Evolutionary conservation across 768 basidiomycete genomes (phyloP).

Genomic region (Kwoniella sp.): DNA sequence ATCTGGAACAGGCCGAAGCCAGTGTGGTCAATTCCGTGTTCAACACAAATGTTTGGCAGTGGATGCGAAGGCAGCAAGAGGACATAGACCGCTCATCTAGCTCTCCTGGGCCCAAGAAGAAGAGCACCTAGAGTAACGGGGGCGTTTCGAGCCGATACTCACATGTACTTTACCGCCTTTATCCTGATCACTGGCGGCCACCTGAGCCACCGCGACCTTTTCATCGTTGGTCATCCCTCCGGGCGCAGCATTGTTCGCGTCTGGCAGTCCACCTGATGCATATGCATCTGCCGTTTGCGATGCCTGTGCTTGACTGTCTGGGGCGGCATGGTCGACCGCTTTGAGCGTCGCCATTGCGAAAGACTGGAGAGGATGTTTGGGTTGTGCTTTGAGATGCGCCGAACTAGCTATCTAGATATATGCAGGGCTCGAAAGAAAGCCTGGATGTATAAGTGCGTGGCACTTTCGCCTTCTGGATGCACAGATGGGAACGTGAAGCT

Average conservation of each 20-base stretch:
- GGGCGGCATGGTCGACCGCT: slow-evolving; percentile 26
- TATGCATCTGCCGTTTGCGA: slow-evolving; percentile 1
- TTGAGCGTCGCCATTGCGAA: slow-evolving; percentile 20
- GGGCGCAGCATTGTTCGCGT: slow-evolving; percentile 10
- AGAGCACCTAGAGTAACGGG: not conserved
- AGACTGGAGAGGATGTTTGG: too few relatives aligned
- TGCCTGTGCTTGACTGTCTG: slow-evolving; percentile 5
- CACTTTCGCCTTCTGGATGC: too few relatives aligned
- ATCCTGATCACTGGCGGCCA: slow-evolving; percentile 28
- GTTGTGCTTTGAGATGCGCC: too few relatives aligned
- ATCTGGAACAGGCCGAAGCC: slow-evolving; percentile 59
- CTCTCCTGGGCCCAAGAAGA: too few relatives aligned
- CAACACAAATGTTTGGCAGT: not conserved
- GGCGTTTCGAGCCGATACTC: slow-evolving; percentile 8
- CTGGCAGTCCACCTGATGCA: not conserved
- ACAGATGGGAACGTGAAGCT: too few relatives aligned
- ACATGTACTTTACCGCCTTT: slow-evolving; percentile 50
- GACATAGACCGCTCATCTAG: not conserved
- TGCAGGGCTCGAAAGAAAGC: too few relatives aligned
- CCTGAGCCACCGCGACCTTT: slow-evolving; percentile 29
- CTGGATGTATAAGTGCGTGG: too few relatives aligned
- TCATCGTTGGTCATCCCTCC: slow-evolving; percentile 41
- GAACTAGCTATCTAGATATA: too few relatives aligned
- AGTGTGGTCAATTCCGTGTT: not conserved
- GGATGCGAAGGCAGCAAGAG: not conserved